phyloP scores from a whole-genome alignment of 345 rosid genomes.

The Corchorus capsularis region DNA sequence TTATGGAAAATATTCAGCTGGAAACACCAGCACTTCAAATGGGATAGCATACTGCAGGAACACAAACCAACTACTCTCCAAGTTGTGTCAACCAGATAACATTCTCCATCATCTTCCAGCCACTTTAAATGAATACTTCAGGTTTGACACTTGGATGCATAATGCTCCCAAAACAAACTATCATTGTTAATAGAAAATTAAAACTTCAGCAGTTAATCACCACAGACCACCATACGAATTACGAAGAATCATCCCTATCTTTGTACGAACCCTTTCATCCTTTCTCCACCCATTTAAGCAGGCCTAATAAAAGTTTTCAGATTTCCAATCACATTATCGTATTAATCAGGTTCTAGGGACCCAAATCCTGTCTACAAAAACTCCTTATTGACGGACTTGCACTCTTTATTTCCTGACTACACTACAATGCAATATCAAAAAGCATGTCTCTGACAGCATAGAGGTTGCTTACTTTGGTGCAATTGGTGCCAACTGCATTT shows the following conservation, averaged over 20 bases:
- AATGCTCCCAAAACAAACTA: not conserved
- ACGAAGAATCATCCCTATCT: not conserved
- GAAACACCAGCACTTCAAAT: not conserved
- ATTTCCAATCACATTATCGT: not conserved
- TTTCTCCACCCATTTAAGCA: not conserved
- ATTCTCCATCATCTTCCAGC: not conserved
- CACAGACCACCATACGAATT: not conserved
- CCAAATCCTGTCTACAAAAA: not conserved
- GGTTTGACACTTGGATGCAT: not conserved
- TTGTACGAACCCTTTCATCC: slow-evolving; percentile 2
- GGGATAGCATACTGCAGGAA: not conserved
- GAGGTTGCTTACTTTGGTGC: slow-evolving; percentile 61
- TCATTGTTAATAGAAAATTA: slow-evolving; percentile 3
- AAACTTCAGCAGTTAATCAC: not conserved
- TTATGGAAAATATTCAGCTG: not conserved
- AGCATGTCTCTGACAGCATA: slow-evolving; percentile 46
- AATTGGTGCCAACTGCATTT: slow-evolving; percentile 52
- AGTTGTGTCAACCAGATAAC: not conserved
- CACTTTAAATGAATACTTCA: not conserved
- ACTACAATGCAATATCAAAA: slow-evolving; percentile 47
- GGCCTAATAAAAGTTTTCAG: not conserved
- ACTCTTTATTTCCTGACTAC: not conserved
- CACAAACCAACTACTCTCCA: not conserved
- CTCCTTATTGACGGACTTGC: not conserved
- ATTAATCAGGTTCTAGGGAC: not conserved